Base-by-base conservation (phyloP, 208 protist genomes). In the Angomonas deanei region DNA sequence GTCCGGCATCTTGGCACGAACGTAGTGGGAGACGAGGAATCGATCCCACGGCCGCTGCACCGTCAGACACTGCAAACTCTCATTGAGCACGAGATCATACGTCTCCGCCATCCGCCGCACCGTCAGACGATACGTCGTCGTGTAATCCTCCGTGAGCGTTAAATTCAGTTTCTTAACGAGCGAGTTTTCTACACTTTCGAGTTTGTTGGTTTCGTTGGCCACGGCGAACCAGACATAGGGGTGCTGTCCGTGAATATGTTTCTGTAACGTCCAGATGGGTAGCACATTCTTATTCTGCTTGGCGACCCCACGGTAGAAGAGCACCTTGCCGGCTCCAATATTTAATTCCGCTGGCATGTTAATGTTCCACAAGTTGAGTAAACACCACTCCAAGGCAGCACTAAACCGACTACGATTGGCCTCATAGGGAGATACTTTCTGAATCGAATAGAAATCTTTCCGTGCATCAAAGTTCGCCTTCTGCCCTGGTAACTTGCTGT, bases 301-400 rank as follows among this genome's bases (percentile, higher is more conserved):
- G 21, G 89, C 85, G 27, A 92, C 70, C n/a, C 65, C 59, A 33
- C 81, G 76, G 64, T 91, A 92, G 67, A 91, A 95, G 48, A 95
- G 76, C 1, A 70, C 70, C 59, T 84, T 87, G 2, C 89, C 89
- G 1, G 86, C 86, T 6, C 85, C 85, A 60, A 92, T 92, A 69
- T 96, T 96, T n/a, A 96, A 70, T 71, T 96, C 85, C 4, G 82
- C 84, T n/a, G 32, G 68, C 76, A 92, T 73, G 66, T 93, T 93
- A 66, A 93, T 84, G 68, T 96, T 93, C 87, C 90, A 96, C 61
- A 86, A 66, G 64, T 96, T 96, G 49, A 88, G 66, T 30, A 96
- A 56, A 33, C 78, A 92, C 87, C 90, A 96, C 70, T 88, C 78
- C 55, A 93, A 82, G 4, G 77, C 84, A 13, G 73, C 66, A 5